Evolutionary conservation across 106 monocot genomes (phyloP), one percentile per base, ranked within the genome.

Genomic region (Posidonia australis): DNA sequence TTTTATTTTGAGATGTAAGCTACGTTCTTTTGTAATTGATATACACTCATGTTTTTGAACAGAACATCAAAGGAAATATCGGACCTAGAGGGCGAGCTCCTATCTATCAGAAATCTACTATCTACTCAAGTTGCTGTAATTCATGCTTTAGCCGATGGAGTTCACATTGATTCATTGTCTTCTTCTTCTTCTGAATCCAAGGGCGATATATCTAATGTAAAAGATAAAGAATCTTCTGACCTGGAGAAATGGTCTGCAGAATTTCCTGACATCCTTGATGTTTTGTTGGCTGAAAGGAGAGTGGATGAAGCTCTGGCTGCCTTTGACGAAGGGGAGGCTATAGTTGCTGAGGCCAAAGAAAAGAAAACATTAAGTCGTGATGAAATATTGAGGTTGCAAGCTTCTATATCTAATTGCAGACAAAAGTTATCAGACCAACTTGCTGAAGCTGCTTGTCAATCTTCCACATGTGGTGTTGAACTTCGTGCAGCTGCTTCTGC

Each of bases 21-120:
- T n/a, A 13, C 44, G 44, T 45, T 45, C 7, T 45, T 10, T 10
- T 45, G 13, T 10, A 13, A 45, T 45, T 45, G 0, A 10, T 45
- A 45, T 10, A 45, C 13, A 10, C 13, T 45, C n/a, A 17, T 28
- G 28, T 51, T 48, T 27, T 42, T 60, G 45, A 54, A 60, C 79
- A 90, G 94, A 72, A 90, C 96, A 68, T 90, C 96, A 51, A 87
- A 84, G 66, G 96, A 96, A 70, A 90, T 96, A 74, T 96, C 96
- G 48, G 86, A 90, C 79, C 71, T 96, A 29, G 96, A 96, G 78
- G 84, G 90, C 12, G 96, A 96, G 78, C 84, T 96, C 59, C 77
- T 96, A 42, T 90, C 96, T 13, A 87, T 90, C 36, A 77, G 84
- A 66, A 96, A 96, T 80, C 67, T 96, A 22, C 68, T 90, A 36